These are phyloP conservation scores for Solidago caesia DNA, from an alignment of 129 eudicot genomes.

Conservation along the genomic window DNA sequence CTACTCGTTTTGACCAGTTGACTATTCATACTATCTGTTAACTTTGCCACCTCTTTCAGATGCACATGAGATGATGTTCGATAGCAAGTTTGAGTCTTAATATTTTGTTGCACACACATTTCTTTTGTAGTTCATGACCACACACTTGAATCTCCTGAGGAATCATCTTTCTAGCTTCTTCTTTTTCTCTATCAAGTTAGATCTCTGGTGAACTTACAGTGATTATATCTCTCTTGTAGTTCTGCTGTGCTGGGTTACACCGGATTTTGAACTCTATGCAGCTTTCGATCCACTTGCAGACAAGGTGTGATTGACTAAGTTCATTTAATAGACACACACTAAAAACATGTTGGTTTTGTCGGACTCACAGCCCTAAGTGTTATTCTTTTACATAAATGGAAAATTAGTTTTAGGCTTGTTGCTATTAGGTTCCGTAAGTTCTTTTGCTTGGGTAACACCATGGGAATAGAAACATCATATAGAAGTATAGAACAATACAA, in stretches of 20 bases:
- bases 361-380: not conserved
- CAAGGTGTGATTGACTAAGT: constrained; percentile 56
- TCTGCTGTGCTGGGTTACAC: constrained; percentile 95
- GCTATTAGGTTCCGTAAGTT: not conserved
- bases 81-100: not conserved
- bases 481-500: not conserved
- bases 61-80: not conserved
- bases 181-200: not conserved
- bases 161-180: not conserved
- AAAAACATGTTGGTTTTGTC: not conserved
- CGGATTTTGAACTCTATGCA: constrained; percentile 94
- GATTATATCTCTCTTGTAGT: constrained; percentile 43
- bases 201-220: not conserved
- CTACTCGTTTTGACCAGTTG: not conserved
- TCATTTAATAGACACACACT: not conserved
- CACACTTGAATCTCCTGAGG: not conserved
- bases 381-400: not conserved
- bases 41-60: not conserved
- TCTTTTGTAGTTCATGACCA: not conserved
- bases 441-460: not conserved
- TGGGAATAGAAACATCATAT: not conserved
- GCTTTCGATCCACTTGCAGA: constrained; percentile 99
- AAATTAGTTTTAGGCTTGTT: not conserved
- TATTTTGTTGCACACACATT: not conserved
- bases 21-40: too few relatives aligned